These are phyloP conservation scores for Ligustrum vulgare DNA, from an alignment of 257 asterid species.

Conservation along the genomic window DNA sequence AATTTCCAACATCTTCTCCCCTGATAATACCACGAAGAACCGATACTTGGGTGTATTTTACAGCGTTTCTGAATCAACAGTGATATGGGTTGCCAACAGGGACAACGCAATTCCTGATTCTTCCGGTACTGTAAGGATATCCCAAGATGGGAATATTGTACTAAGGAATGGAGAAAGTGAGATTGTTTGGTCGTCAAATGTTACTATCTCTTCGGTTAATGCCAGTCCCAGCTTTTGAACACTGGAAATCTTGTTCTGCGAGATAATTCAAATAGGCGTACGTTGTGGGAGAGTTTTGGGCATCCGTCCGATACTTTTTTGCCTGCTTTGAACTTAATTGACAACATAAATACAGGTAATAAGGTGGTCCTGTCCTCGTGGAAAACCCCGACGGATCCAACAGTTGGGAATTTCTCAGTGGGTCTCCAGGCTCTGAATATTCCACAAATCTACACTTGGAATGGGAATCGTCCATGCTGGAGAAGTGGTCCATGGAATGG, in stretches of 20 bases:
- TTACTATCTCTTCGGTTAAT: constrained; percentile 9
- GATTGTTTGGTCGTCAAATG: constrained; percentile 35
- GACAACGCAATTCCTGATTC: constrained; percentile 32
- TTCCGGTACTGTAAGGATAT: constrained; percentile 21
- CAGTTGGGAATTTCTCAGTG: constrained; percentile 31
- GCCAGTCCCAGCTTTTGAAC: constrained; percentile 31
- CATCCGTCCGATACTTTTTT: constrained; percentile 35
- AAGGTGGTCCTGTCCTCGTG: constrained; percentile 42
- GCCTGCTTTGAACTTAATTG: constrained; percentile 36
- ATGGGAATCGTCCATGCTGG: constrained; percentile 41
- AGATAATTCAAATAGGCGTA: constrained; percentile 22
- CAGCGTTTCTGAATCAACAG: constrained; percentile 28
- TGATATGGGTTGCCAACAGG: constrained; percentile 45
- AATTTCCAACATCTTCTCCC: too few species aligned
- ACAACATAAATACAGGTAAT: constrained; percentile 33
- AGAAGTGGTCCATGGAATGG: constrained; percentile 71
- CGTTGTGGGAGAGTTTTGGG: constrained; percentile 45
- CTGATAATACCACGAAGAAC: constrained; percentile 3
- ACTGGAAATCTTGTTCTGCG: constrained; percentile 41
- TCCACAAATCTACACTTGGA: constrained; percentile 50
- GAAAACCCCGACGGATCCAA: constrained; percentile 38
- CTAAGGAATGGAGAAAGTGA: constrained; percentile 24
- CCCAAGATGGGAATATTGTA: constrained; percentile 30
- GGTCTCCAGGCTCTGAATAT: constrained; percentile 38
- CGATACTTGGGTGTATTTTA: constrained; percentile 36